phyloP scores from a whole-genome alignment of 805 yeast species.

The Candida qinlingensis region DNA sequence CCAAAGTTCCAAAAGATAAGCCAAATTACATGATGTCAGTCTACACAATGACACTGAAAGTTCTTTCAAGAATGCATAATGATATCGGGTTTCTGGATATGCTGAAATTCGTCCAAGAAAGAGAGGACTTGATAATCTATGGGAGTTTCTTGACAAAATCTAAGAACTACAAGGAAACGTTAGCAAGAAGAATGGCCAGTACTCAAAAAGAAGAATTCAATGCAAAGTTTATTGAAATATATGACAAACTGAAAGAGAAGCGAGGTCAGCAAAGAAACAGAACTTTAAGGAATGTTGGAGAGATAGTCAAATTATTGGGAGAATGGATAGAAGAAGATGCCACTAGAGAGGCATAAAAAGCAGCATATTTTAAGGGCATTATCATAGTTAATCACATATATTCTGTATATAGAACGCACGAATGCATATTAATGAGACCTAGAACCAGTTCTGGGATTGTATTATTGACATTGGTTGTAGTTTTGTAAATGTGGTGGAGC shows the following conservation, averaged over 20 bases:
- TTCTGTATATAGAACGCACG: not conserved
- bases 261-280: not conserved
- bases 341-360: not conserved
- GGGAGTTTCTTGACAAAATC: not conserved
- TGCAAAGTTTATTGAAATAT: not conserved
- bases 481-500: too few relatives aligned
- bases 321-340: slow-evolving; percentile 4
- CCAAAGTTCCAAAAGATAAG: not conserved
- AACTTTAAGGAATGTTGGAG: not conserved
- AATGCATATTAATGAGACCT: not conserved
- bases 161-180: not conserved
- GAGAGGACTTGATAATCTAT: too few relatives aligned
- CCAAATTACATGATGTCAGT: not conserved
- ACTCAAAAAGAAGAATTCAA: not conserved
- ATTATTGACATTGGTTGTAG: too few relatives aligned
- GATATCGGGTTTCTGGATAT: not conserved
- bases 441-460: not conserved
- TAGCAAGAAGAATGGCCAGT: not conserved
- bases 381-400: too few relatives aligned
- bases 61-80: not conserved
- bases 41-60: slow-evolving; percentile 2
- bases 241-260: not conserved
- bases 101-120: not conserved
- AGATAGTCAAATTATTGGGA: not conserved
- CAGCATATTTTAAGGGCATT: too few relatives aligned